A percentile compares a stretch with the other conserved stretches of the same genome.
Conservation (phyloP, 169 alveolate genomes). For the Perkinsus marinus region DNA sequence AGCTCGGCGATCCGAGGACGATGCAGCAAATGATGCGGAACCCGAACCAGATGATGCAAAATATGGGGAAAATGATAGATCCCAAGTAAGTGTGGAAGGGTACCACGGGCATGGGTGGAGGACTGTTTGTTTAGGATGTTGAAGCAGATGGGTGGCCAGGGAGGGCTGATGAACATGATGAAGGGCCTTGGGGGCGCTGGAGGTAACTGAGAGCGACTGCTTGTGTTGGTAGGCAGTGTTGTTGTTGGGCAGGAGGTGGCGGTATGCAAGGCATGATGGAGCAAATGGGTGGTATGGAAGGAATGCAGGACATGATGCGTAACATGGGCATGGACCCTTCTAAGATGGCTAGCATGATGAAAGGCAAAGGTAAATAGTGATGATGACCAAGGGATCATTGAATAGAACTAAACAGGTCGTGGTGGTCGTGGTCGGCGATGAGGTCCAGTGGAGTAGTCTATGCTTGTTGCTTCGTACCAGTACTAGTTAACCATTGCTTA, state of each 20-base stretch:
- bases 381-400: too few relatives aligned
- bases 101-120: neutral
- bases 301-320: constrained; percentile 23
- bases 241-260: neutral
- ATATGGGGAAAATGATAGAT: constrained; percentile 84
- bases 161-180: constrained; percentile 79
- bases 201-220: too few relatives aligned
- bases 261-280: constrained; percentile 17
- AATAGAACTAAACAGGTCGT: too few relatives aligned
- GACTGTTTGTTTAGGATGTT: constrained; percentile 46
- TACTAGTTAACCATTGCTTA: neutral
- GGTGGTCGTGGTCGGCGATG: neutral
- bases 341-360: neutral
- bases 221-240: too few relatives aligned
- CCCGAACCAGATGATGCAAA: constrained; percentile 79
- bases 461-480: neutral
- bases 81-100: constrained; percentile 61
- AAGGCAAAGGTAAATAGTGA: neutral
- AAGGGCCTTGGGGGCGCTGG: constrained; percentile 39
- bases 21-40: constrained; percentile 76
- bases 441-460: neutral
- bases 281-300: constrained; percentile 30
- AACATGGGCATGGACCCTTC: constrained; percentile 8
- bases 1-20: constrained; percentile 69
- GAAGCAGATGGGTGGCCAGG: constrained; percentile 89